Evolutionary conservation across 1,284 basidiomycete genomes (phyloP), one percentile per base, ranked within the genome.

Genomic region (Trametes polyzona): DNA sequence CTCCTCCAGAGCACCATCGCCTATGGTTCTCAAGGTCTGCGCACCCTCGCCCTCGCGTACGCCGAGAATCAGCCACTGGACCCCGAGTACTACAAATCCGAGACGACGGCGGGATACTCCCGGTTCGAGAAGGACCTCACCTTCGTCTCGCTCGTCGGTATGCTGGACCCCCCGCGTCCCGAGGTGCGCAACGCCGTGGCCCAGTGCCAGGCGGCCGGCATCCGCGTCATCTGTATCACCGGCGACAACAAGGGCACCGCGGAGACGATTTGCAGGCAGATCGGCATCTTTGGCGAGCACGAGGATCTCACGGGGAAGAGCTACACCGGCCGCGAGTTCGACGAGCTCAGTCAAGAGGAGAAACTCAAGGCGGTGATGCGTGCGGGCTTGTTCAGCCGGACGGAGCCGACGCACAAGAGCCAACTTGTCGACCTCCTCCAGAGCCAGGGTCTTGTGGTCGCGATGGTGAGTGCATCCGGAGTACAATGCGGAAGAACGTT

Each of bases 211-310:
- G 88, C 90, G 24, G 97, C 97, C 3, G 97, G 97, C 23, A 98
- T 99, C 66, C 86, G 95, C 40, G 95, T 98, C 39, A 89, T 99
- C 63, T 96, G 97, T 67, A 98, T 99, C 72, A 99, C 97, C 1
- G 97, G 97, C 36, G 97, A 99, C 76, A 98, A 98, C 79, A 96
- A 97, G 80, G 89, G 90, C 64, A 99, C 97, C 21, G 97, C 96
- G 47, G 96, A 98, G 79, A 93, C 95, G 21, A 98, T 99, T 70
- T 98, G 95, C 73, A 83, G 94, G 56, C 88, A 95, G 72, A 96
- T 99, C 73, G 96, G 97, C 17, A 92, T 99, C 62, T 97, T 98
- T 69, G 86, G 79, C 47, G 81, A 84, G 58, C 69, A 90, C 66
- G 94, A 95, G 74, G 90, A 95, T 73, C 76, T 94, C 71, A 86